Evolutionary conservation across 2,329 filamentous ascomycete species (phyloP), one percentile per base, ranked within the genome.

Genomic region (Ophiostoma ulmi): DNA sequence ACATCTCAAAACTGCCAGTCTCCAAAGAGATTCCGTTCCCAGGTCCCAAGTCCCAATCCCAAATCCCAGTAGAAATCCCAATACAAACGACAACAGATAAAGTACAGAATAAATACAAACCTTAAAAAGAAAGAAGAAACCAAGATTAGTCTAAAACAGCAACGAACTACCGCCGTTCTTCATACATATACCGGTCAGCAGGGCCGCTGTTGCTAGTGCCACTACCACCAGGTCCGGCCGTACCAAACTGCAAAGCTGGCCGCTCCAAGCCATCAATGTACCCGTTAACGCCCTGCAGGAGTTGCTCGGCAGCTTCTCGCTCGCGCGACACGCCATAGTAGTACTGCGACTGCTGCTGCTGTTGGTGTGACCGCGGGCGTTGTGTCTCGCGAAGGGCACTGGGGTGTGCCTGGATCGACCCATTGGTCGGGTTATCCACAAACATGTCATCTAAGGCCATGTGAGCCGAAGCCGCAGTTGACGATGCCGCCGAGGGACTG

Each of bases 271-370:
- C 83, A 36, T 82, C 81, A 48, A 48, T 48, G 70, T 87, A 85
- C 71, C 90, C 80, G 38, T 84, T 83, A 52, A 65, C 31, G 55
- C 65, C 44, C 8, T 89, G 84, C 72, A 91, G 79, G 71, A 90
- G 88, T 72, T 87, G 88, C 72, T 87, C 89, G 6, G 89, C 88
- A 20, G 87, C 82, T 73, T 91, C 87, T 48, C 80, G 80, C 48
- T 70, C 68, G 39, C 66, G 70, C 31, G 70, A 67, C 5, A 67
- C 65, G 63, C 61, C 36, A 3, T 22, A 67, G 35, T 52, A 17
- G 13, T 67, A 63, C 68, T 72, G 71, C 35, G 72, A 71, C 58
- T 72, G 75, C 61, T 73, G 72, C 70, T 76, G 77, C 73, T 78
- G 77, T 68, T 78, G 78, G 41, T 78, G 74, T 22, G 75, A 77